phyloP scores from a whole-genome alignment of 1,284 basidiomycete species.

The Boletus semigastroideus region DNA sequence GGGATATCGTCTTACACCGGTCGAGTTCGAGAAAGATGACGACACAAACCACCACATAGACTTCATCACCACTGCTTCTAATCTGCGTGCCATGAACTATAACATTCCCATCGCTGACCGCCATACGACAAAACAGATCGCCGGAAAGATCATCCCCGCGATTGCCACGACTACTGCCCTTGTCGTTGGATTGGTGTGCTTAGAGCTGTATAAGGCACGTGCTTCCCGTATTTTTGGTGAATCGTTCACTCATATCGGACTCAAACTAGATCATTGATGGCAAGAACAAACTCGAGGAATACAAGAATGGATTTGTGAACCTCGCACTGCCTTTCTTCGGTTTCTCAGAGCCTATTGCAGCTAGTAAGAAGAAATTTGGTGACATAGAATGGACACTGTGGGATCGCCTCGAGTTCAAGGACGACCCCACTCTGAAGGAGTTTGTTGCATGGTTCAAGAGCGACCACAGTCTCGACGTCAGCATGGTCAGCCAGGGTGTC shows the following conservation, averaged over 20 bases:
- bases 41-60: constrained; percentile 99
- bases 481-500: constrained; percentile 96
- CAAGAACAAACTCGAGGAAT: constrained; percentile 90
- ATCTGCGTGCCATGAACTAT: constrained; percentile 97
- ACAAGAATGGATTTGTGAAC: constrained; percentile 99
- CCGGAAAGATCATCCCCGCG: constrained; percentile 99
- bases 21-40: constrained; percentile 99
- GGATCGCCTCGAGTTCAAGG: constrained; percentile 94
- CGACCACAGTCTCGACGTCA: constrained; percentile 85
- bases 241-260: constrained; percentile 5
- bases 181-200: constrained; percentile 92
- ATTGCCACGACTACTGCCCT: constrained; percentile 98
- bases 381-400: constrained; percentile 95
- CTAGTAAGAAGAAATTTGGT: constrained; percentile 88
- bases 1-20: constrained; percentile 92
- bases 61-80: constrained; percentile 98
- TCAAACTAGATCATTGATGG: constrained; percentile 84
- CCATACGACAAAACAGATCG: constrained; percentile 97
- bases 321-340: constrained; percentile 98
- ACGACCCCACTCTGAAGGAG: constrained; percentile 87
- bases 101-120: constrained; percentile 86
- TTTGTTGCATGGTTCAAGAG: constrained; percentile 85
- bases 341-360: constrained; percentile 96
- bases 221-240: not conserved
- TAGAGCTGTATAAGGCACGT: constrained; percentile 93